Conservation (phyloP, 306 rosid species). For the Trifolium fragiferum region DNA sequence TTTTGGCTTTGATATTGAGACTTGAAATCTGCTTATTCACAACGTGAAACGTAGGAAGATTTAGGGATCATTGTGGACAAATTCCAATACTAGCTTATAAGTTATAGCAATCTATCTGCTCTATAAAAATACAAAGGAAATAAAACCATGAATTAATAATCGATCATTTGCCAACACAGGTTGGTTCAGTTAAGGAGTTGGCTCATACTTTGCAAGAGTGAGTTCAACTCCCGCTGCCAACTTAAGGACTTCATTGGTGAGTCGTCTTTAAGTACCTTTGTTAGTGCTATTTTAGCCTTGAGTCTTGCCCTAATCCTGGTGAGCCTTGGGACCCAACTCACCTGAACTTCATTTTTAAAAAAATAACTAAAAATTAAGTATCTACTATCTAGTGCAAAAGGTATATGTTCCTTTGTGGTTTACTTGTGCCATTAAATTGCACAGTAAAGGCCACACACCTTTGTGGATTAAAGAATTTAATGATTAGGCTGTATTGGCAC, state of each 20-base stretch:
- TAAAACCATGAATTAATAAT: constrained; percentile 8
- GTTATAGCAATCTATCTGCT: constrained; percentile 4
- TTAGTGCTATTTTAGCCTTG: no score
- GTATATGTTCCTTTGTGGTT: constrained; percentile 10
- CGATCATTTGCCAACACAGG: background rate
- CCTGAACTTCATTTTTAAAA: no score
- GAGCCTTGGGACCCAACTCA: no score
- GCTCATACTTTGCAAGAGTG: no score
- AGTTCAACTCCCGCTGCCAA: no score
- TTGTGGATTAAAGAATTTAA: constrained; percentile 24
- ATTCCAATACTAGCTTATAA: background rate
- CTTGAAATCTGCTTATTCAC: constrained; percentile 14
- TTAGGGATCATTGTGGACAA: constrained; percentile 2
- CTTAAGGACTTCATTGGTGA: no score
- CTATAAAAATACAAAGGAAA: background rate
- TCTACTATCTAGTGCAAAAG: constrained; percentile 5
- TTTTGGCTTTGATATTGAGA: constrained; percentile 12
- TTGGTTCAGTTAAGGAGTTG: no score
- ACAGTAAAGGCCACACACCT: constrained; percentile 1
- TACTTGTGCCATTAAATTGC: constrained; percentile 33
- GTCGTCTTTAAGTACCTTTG: no score
- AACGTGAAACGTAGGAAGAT: background rate
- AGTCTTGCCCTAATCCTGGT: no score
- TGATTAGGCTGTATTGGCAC: background rate
- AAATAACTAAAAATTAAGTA: background rate